phyloP scores from a whole-genome alignment of 305 asterid genomes.

The Solanum hybrid region DNA sequence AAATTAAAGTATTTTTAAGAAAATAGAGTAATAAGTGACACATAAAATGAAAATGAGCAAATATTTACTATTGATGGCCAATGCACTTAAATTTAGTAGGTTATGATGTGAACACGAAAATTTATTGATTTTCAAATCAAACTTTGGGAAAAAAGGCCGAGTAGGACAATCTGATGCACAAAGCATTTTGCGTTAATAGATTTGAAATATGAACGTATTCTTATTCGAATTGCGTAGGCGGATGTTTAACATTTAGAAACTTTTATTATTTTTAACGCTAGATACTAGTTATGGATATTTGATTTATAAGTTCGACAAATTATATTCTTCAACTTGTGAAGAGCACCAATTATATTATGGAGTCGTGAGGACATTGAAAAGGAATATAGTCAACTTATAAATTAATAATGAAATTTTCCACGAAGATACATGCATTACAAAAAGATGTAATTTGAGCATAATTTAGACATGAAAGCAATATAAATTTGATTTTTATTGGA shows the following conservation, averaged over 20 bases:
- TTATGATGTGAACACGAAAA: background rate
- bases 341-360: background rate
- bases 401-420: background rate
- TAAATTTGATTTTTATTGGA: background rate
- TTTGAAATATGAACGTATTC: background rate
- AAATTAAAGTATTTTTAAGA: background rate
- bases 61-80: background rate
- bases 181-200: background rate
- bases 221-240: background rate
- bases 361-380: background rate
- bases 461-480: background rate
- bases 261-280: background rate
- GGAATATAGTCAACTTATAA: background rate
- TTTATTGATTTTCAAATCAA: background rate
- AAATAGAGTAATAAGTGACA: background rate
- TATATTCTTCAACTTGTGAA: background rate
- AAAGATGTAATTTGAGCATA: background rate
- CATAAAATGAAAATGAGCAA: too few relatives aligned
- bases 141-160: fast-evolving
- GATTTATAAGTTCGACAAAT: background rate
- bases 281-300: background rate
- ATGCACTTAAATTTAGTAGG: background rate
- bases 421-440: background rate
- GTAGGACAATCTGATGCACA: background rate
- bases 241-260: background rate